Evolutionary conservation across 2,329 filamentous ascomycete genomes (phyloP), one percentile per base, ranked within the genome.

Genomic region (Huntiella omanensis): DNA sequence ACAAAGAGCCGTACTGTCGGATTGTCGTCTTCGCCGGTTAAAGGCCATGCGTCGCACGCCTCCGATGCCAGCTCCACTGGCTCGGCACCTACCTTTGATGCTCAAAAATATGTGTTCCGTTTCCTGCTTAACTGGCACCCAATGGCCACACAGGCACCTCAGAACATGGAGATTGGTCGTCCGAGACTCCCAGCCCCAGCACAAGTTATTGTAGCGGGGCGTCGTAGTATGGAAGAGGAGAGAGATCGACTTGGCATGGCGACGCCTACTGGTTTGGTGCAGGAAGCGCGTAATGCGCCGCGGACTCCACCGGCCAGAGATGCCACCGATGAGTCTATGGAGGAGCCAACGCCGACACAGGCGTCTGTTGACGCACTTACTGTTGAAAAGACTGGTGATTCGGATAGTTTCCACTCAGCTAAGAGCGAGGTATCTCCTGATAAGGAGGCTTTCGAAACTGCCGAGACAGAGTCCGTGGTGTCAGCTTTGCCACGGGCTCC

Each of bases 131-230:
- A 80, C 50, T 80, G 73, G 68, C 68, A 76, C 36, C 62, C 69
- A 42, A 43, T 46, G 15, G 48, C 48, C 7, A 46, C 33, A 10
- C 33, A 37, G 19, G 13, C 43, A 12, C 56, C 62, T 4, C 71
- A 71, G 17, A 59, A 67, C 15, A 66, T 71, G 51, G 66, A 71
- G 45, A 64, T 87, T 15, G 68, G 68, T 16, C 70, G 75, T 4
- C 83, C 83, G 1, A 69, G 78, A 10, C 68, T 91, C 3, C 83
- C 83, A 0, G 67, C 68, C 3, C 72, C 80, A 0, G 82, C 83
- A 0, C 82, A 88, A 54, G 64, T 70, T 10, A 71, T 74, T 48
- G 64, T 87, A 8, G 65, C 60, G 19, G 59, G 59, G 1, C 51
- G 60, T 8, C 59, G 61, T 7, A 60, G 57, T 40, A 62, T 62